Conservation (phyloP, 2,329 filamentous ascomycete genomes). For the Pyrenophora teres region DNA sequence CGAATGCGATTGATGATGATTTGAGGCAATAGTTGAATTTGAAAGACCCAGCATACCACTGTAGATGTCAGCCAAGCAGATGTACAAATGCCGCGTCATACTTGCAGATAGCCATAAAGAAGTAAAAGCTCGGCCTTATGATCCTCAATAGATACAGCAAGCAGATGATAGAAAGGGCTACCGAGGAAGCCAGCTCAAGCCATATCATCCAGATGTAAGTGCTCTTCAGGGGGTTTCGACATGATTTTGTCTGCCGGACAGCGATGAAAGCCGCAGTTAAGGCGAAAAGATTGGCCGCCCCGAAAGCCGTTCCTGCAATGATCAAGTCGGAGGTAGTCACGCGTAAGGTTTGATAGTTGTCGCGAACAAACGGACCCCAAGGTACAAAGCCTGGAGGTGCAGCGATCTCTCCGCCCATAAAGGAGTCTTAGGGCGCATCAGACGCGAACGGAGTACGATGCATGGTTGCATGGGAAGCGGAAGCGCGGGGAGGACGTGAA, state of each 20-base stretch:
- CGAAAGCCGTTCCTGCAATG: constrained; percentile 26
- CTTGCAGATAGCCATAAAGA: constrained; percentile 37
- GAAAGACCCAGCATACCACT: constrained; percentile 34
- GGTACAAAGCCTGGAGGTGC: constrained; percentile 24
- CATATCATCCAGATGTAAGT: constrained; percentile 56
- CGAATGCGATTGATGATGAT: constrained; percentile 39
- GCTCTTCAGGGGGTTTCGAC: constrained; percentile 34
- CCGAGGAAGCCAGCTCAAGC: constrained; percentile 52
- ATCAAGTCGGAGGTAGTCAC: constrained; percentile 27
- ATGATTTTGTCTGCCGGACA: constrained; percentile 27
- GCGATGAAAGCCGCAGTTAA: constrained; percentile 39
- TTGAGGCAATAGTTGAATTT: constrained; percentile 38
- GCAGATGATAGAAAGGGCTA: constrained; percentile 49
- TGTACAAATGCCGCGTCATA: background rate
- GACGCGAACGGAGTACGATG: background rate
- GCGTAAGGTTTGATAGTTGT: constrained; percentile 22
- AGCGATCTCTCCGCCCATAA: constrained; percentile 21
- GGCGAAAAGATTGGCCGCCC: constrained; percentile 26
- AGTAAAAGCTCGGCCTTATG: constrained; percentile 41
- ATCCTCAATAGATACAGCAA: constrained; percentile 37
- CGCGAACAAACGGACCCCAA: constrained; percentile 33
- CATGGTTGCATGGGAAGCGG: background rate
- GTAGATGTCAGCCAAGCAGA: constrained; percentile 7
- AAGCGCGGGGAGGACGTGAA: background rate
- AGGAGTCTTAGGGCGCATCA: constrained; percentile 1